Conservation (phyloP, 768 basidiomycete species). For the Mycena kentingensis region DNA sequence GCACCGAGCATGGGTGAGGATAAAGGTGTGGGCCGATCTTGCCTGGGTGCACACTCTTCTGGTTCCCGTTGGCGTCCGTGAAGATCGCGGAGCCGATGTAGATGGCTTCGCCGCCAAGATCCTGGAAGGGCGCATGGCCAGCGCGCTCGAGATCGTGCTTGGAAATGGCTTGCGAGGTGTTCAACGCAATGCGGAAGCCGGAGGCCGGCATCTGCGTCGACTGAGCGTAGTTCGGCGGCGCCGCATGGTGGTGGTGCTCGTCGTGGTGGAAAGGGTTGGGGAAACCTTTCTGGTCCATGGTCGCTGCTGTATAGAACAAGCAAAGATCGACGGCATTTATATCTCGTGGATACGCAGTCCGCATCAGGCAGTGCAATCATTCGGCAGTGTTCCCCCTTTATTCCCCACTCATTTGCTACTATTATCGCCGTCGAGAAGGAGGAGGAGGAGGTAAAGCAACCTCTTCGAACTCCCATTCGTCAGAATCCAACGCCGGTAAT, state of each 20-base stretch:
- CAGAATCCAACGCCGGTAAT: constrained; percentile 49
- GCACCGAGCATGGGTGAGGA: constrained; percentile 38
- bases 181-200: constrained; percentile 30
- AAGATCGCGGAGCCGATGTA: constrained; percentile 78
- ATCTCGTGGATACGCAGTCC: background rate
- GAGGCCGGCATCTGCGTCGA: constrained; percentile 29
- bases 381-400: background rate
- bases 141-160: constrained; percentile 40
- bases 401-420: background rate
- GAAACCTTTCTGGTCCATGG: constrained; percentile 23
- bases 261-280: constrained; percentile 2
- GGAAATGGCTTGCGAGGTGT: constrained; percentile 31
- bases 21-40: constrained; percentile 49
- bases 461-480: constrained; percentile 58
- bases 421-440: constrained; percentile 12
- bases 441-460: constrained; percentile 48
- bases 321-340: constrained; percentile 28
- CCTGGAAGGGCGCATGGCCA: constrained; percentile 54
- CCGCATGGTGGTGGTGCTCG: constrained; percentile 5
- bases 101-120: constrained; percentile 63
- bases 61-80: constrained; percentile 21
- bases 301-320: constrained; percentile 25
- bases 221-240: constrained; percentile 15
- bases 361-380: background rate
- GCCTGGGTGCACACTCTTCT: constrained; percentile 76